Evolutionary conservation across 2,329 filamentous ascomycete genomes (phyloP).

Genomic region (Dendryphion nanum): DNA sequence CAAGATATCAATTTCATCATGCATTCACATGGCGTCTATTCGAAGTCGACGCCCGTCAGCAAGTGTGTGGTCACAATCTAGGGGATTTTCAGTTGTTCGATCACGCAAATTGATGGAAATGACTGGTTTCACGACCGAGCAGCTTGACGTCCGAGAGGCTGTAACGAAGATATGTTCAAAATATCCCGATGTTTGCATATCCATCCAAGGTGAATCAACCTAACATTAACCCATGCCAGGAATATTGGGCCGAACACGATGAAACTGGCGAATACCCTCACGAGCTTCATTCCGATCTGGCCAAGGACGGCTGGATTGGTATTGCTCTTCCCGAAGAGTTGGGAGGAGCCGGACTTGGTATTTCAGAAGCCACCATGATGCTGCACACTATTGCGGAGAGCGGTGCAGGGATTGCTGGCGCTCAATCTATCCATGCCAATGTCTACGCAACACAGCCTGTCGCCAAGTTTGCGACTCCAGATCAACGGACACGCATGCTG

Average conservation of each 20-base stretch:
- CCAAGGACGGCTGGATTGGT: conserved; percentile 75
- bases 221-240: conserved; percentile 41
- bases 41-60: not conserved
- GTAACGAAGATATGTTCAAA: conserved; percentile 67
- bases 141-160: conserved; percentile 69
- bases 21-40: not conserved
- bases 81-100: conserved; percentile 28
- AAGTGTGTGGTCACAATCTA: conserved; percentile 5
- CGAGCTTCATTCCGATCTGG: conserved; percentile 72
- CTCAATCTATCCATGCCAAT: conserved; percentile 58
- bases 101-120: conserved; percentile 62
- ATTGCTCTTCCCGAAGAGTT: conserved; percentile 74
- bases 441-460: conserved; percentile 71
- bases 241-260: conserved; percentile 74
- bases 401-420: conserved; percentile 73
- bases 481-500: conserved; percentile 64
- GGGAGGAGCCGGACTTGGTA: conserved; percentile 71
- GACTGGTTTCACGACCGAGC: conserved; percentile 68
- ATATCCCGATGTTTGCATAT: conserved; percentile 51
- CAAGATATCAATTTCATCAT: not conserved
- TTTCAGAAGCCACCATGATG: conserved; percentile 83
- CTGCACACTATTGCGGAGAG: conserved; percentile 74
- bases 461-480: conserved; percentile 66
- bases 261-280: conserved; percentile 68
- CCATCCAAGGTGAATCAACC: not conserved